Percentiles rank a stretch among this genome's conserved stretches.
These are phyloP conservation scores for Podospora pseudoanserina DNA, from an alignment of 495 filamentous ascomycete genomes.

Conservation along the genomic window DNA sequence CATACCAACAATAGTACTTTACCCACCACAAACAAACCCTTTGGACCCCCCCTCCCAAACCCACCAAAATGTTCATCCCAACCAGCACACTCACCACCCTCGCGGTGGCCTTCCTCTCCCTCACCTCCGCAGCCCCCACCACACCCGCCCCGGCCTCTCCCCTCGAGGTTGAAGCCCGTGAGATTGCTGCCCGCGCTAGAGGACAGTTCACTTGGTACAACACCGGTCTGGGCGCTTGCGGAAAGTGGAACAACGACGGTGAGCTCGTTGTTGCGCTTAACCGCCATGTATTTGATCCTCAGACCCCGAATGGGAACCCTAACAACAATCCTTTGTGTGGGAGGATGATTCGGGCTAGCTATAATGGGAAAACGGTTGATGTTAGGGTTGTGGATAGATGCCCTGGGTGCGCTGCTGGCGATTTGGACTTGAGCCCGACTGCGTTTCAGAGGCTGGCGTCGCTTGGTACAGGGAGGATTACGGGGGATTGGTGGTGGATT, in stretches of 20 bases:
- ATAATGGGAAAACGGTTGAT: slow-evolving; percentile 27
- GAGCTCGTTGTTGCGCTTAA: slow-evolving; percentile 49
- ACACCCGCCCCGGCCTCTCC: neutral
- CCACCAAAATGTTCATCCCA: slow-evolving; percentile 6
- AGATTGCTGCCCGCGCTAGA: neutral
- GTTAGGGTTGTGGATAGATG: slow-evolving; percentile 34
- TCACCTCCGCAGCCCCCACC: neutral
- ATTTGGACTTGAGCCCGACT: neutral
- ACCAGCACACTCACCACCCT: neutral
- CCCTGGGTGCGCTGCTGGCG: slow-evolving; percentile 7
- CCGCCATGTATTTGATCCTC: slow-evolving; percentile 25
- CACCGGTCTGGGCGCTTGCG: slow-evolving; percentile 49
- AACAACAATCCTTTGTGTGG: slow-evolving; percentile 35
- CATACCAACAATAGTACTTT: neutral
- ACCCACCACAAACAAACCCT: neutral
- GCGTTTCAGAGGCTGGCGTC: slow-evolving; percentile 3
- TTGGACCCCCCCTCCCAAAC: neutral
- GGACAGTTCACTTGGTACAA: slow-evolving; percentile 48
- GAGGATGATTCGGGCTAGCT: slow-evolving; percentile 24
- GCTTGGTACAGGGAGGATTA: neutral
- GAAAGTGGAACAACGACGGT: slow-evolving; percentile 20
- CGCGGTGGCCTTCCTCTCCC: neutral
- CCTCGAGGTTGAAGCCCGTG: neutral
- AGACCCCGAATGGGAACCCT: slow-evolving; percentile 32
- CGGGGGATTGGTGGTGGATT: neutral